Conservation (phyloP, 2,329 filamentous ascomycete genomes). For the Monosporascus sp. region DNA sequence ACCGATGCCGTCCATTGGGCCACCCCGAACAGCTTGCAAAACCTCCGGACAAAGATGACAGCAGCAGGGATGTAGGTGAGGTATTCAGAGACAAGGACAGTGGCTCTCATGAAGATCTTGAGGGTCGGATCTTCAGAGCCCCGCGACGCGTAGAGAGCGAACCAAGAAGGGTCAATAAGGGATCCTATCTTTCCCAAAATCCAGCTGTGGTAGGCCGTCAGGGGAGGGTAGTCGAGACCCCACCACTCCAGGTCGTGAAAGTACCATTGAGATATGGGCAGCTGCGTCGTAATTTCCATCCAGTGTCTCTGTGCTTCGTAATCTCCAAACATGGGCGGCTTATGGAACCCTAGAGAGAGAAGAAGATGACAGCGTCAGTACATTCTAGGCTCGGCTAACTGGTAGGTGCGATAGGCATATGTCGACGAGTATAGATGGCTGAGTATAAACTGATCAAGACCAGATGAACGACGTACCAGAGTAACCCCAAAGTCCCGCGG, state of each 20-base stretch:
- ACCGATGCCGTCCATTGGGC: constrained; percentile 78
- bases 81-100: constrained; percentile 86
- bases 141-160: constrained; percentile 75
- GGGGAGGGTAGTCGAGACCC: constrained; percentile 94
- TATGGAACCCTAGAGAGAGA: constrained; percentile 56
- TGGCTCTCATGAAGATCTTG: constrained; percentile 94
- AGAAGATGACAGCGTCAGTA: constrained; percentile 3
- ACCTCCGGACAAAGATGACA: constrained; percentile 79
- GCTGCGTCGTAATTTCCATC: constrained; percentile 92
- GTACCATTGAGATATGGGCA: constrained; percentile 94
- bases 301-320: constrained; percentile 98
- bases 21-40: constrained; percentile 69
- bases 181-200: constrained; percentile 80
- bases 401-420: no score
- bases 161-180: constrained; percentile 78
- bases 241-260: constrained; percentile 96
- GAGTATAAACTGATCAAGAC: no score
- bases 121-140: constrained; percentile 72
- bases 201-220: constrained; percentile 99
- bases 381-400: neutral
- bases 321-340: constrained; percentile 89
- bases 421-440: no score
- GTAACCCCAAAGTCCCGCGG: constrained; percentile 87
- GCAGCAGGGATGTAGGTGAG: constrained; percentile 80
- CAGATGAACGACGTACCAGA: constrained; percentile 56